phyloP scores from a whole-genome alignment of 176 grass and related monocot species.

The Cocos nucifera region DNA sequence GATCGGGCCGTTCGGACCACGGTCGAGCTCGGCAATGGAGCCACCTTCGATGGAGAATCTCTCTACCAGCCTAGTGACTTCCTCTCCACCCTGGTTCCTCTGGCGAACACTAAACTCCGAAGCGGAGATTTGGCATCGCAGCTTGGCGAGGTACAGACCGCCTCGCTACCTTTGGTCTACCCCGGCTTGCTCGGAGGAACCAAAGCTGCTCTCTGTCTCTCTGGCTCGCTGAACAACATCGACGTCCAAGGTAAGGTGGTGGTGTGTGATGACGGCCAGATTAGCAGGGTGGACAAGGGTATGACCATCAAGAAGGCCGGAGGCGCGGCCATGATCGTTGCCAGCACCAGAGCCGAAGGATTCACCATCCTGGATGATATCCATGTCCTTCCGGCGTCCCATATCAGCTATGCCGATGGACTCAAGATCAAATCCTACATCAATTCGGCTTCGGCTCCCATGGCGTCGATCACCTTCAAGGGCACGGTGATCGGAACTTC shows the following conservation, averaged over 20 bases:
- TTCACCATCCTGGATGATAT: slow-evolving; percentile 45
- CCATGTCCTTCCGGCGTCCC: slow-evolving; percentile 56
- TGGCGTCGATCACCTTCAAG: slow-evolving; percentile 48
- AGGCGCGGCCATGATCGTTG: too few relatives aligned
- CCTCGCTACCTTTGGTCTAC: too few relatives aligned
- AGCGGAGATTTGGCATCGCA: too few relatives aligned
- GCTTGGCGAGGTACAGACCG: too few relatives aligned
- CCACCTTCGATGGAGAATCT: slow-evolving; percentile 64
- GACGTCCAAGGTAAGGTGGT: slow-evolving; percentile 40
- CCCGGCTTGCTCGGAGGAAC: too few relatives aligned
- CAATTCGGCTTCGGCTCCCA: slow-evolving; percentile 44
- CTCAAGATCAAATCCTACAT: slow-evolving; percentile 38
- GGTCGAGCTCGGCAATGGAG: slow-evolving; percentile 57
- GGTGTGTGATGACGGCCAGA: slow-evolving; percentile 24
- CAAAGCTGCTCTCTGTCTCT: too few relatives aligned
- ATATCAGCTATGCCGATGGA: slow-evolving; percentile 49
- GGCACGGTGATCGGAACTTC: slow-evolving; percentile 48
- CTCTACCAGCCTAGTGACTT: slow-evolving; percentile 19
- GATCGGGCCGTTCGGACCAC: slow-evolving; percentile 59
- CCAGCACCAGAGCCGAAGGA: slow-evolving; percentile 14
- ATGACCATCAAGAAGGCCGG: too few relatives aligned
- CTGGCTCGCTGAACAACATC: too few relatives aligned
- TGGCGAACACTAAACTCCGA: too few relatives aligned
- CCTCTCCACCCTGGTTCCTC: too few relatives aligned
- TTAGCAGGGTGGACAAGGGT: slow-evolving; percentile 31